Conservation (phyloP, 345 rosid species). For the Euphorbia lathyris region DNA sequence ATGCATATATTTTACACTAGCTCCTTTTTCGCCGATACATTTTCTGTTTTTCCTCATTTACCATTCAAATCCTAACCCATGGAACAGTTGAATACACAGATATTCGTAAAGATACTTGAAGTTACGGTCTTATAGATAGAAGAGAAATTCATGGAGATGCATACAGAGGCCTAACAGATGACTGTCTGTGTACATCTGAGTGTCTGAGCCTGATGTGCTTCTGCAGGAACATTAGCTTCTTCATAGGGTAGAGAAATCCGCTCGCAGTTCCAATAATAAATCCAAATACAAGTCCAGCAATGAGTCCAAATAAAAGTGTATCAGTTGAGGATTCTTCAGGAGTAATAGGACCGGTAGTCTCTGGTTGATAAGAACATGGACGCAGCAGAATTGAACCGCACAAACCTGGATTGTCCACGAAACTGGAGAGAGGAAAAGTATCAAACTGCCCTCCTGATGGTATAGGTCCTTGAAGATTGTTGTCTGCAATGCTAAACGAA, state of each 20-base stretch:
- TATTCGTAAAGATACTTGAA: too few relatives aligned
- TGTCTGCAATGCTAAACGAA: constrained; percentile 73
- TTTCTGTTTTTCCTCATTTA: too few relatives aligned
- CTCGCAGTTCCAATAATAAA: not conserved
- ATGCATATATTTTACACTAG: too few relatives aligned
- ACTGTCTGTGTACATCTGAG: not conserved
- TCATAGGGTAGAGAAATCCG: not conserved
- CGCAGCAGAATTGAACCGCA: not conserved
- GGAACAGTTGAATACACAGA: too few relatives aligned
- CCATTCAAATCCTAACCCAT: too few relatives aligned
- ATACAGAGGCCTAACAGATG: not conserved
- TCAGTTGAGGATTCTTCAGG: not conserved
- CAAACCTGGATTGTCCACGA: constrained; percentile 4
- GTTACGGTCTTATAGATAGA: not conserved
- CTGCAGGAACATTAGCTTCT: constrained; percentile 12
- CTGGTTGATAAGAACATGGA: not conserved
- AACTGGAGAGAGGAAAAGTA: constrained; percentile 2
- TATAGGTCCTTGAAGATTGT: constrained; percentile 64
- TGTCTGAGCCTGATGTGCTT: not conserved
- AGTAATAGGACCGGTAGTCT: not conserved
- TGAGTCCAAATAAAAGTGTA: not conserved
- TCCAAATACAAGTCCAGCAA: constrained; percentile 11
- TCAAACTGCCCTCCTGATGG: constrained; percentile 81
- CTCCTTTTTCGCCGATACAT: too few relatives aligned
- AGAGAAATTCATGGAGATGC: too few relatives aligned